Evolutionary conservation across 441 rosid genomes (phyloP).

Genomic region (Macaranga tanarius): DNA sequence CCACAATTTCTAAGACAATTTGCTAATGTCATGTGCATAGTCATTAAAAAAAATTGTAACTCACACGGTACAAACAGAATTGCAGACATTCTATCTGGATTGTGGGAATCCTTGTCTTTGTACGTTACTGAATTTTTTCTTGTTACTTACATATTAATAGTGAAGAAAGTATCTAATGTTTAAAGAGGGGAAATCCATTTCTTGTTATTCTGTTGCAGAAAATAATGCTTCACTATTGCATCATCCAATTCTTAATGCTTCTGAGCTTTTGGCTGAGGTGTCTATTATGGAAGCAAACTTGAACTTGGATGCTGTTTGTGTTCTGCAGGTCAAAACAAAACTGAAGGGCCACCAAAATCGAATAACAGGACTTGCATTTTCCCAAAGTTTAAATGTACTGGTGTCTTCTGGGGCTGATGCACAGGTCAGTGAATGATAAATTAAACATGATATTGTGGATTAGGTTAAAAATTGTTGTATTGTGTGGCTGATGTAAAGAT

Average conservation of each 20-base stretch:
- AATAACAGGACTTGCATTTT: constrained; percentile 78
- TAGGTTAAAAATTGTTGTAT: no score
- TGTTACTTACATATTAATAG: background rate
- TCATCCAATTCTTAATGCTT: background rate
- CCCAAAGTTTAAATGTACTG: constrained; percentile 52
- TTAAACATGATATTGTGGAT: background rate
- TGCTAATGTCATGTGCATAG: background rate
- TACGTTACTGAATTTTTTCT: background rate
- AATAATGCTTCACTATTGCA: background rate
- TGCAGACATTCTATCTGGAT: background rate
- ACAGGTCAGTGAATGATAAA: constrained; percentile 44
- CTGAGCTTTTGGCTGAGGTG: background rate
- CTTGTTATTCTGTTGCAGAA: background rate
- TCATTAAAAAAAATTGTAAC: background rate
- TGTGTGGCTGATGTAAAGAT: background rate
- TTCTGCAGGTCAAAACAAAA: constrained; percentile 69
- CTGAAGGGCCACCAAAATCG: constrained; percentile 79
- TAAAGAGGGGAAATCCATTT: background rate
- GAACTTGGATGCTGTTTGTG: constrained; percentile 21
- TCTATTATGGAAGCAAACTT: constrained; percentile 11
- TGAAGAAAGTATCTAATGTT: background rate
- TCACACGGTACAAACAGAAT: background rate
- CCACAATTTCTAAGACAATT: background rate
- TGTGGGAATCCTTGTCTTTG: no score
- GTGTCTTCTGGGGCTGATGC: constrained; percentile 89